Evolutionary conservation across 768 basidiomycete genomes (phyloP).

Genomic region (Zangia roseola): DNA sequence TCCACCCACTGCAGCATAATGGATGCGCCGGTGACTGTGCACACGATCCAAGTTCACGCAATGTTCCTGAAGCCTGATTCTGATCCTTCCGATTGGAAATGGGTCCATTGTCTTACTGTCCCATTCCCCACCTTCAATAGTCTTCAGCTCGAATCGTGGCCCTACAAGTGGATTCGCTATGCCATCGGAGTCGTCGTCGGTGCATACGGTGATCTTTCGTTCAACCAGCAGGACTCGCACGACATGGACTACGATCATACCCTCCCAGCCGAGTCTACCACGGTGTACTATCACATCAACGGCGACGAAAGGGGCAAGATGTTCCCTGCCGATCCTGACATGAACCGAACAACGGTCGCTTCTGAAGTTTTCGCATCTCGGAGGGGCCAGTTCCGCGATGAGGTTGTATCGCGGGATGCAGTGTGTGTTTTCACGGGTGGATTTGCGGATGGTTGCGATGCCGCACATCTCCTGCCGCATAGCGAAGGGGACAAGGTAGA

Average conservation of each 20-base stretch:
- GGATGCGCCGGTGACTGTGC: too few relatives aligned
- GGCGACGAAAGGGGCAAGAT: not conserved
- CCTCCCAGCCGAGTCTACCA: not conserved
- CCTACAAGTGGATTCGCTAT: slow-evolving; percentile 9
- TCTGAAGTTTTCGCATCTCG: not conserved
- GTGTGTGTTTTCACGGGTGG: slow-evolving; percentile 4
- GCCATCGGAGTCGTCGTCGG: slow-evolving; percentile 3
- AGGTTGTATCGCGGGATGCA: not conserved
- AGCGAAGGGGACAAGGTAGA: slow-evolving; percentile 2
- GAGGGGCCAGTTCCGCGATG: not conserved
- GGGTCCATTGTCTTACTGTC: slow-evolving; percentile 2
- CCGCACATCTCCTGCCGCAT: slow-evolving; percentile 9
- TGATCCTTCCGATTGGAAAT: not conserved
- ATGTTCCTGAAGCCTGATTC: not conserved
- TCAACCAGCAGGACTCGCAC: not conserved
- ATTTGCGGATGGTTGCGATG: not conserved
- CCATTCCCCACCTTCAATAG: not conserved
- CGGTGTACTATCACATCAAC: slow-evolving; percentile 5
- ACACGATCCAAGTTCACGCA: not conserved
- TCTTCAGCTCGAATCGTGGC: not conserved
- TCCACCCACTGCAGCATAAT: too few relatives aligned
- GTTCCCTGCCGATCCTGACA: slow-evolving; percentile 2
- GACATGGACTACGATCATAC: not conserved
- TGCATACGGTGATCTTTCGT: slow-evolving; percentile 1
- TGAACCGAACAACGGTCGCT: not conserved